Percentiles rank a stretch among this genome's conserved stretches.
Evolutionary conservation across 1,284 basidiomycete genomes (phyloP).

Genomic region (Moesziomyces sp.): DNA sequence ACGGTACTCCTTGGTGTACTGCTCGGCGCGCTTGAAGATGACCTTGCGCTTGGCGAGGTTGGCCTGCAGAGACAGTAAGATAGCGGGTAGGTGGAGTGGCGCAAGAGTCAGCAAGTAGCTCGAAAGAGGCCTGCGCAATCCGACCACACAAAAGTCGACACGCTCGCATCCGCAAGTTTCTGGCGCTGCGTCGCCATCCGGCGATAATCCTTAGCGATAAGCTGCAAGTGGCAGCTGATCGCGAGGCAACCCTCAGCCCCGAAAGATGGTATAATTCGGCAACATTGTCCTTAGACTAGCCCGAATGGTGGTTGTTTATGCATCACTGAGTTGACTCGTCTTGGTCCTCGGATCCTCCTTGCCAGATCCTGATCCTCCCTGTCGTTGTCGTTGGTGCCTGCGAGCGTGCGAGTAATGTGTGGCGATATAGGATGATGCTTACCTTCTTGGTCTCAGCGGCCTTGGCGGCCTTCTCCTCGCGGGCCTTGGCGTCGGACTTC

Average conservation of each 20-base stretch:
- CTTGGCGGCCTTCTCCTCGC: slow-evolving; percentile 91
- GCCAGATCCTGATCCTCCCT: slow-evolving; percentile 23
- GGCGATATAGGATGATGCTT: slow-evolving; percentile 33
- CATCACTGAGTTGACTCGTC: slow-evolving; percentile 51
- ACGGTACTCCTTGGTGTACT: slow-evolving; percentile 97
- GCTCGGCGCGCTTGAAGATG: slow-evolving; percentile 99
- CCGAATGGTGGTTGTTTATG: slow-evolving; percentile 57
- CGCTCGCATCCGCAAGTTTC: background rate
- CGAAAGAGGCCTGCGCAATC: background rate
- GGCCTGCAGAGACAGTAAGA: slow-evolving; percentile 72
- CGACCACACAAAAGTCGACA: slow-evolving; percentile 4
- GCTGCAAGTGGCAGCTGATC: slow-evolving; percentile 4
- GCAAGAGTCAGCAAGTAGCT: slow-evolving; percentile 21
- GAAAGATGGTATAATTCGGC: slow-evolving; percentile 68
- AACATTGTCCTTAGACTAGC: slow-evolving; percentile 66
- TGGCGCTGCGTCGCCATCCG: background rate
- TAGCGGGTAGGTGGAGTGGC: slow-evolving; percentile 1
- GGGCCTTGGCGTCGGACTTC: slow-evolving; percentile 96
- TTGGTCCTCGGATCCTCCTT: background rate
- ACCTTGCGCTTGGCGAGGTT: slow-evolving; percentile 91
- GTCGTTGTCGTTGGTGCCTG: slow-evolving; percentile 86
- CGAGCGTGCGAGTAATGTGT: slow-evolving; percentile 74
- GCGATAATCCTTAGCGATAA: background rate
- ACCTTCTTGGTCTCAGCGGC: slow-evolving; percentile 93
- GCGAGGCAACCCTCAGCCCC: slow-evolving; percentile 61